Percentiles rank a stretch among this genome's conserved stretches.
phyloP scores from a whole-genome alignment of 768 basidiomycete genomes.

The Lactifluus subvellereus region DNA sequence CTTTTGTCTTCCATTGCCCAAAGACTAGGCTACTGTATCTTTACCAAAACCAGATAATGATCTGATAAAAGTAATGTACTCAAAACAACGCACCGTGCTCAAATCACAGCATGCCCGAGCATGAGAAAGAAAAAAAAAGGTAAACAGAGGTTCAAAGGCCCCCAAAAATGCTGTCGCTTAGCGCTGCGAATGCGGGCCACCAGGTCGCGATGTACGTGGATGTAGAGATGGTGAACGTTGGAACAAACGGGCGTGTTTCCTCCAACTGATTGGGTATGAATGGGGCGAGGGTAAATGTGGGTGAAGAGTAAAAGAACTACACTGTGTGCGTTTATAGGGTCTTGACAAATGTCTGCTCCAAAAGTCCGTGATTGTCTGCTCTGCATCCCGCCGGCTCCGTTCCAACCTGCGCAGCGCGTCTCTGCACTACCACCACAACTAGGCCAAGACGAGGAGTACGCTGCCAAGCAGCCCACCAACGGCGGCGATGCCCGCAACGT shows the following conservation, averaged over 20 bases:
- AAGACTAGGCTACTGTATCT: slow-evolving; percentile 1
- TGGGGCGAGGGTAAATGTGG: slow-evolving; percentile 3
- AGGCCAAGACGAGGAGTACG: background rate
- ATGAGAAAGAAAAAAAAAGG: background rate
- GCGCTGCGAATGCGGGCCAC: background rate
- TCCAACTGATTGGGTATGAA: slow-evolving; percentile 16
- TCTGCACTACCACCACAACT: background rate
- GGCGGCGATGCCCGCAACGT: background rate
- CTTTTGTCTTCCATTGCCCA: background rate
- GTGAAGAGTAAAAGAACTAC: slow-evolving; percentile 1
- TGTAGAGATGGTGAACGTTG: background rate
- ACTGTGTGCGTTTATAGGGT: slow-evolving; percentile 5
- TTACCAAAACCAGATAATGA: background rate
- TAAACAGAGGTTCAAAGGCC: background rate
- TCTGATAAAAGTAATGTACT: slow-evolving; percentile 14
- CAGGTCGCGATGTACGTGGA: background rate
- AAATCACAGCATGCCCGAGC: slow-evolving; percentile 4
- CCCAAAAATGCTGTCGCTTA: background rate
- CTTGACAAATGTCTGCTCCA: slow-evolving; percentile 14
- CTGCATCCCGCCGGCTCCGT: slow-evolving; percentile 5
- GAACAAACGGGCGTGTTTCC: slow-evolving; percentile 21
- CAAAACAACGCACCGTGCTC: background rate
- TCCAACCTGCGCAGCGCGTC: background rate
- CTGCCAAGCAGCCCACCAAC: slow-evolving; percentile 11
- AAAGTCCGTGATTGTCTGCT: slow-evolving; percentile 15